Base-by-base conservation (phyloP, 129 eudicot genomes). In the Cynara cardunculus region DNA sequence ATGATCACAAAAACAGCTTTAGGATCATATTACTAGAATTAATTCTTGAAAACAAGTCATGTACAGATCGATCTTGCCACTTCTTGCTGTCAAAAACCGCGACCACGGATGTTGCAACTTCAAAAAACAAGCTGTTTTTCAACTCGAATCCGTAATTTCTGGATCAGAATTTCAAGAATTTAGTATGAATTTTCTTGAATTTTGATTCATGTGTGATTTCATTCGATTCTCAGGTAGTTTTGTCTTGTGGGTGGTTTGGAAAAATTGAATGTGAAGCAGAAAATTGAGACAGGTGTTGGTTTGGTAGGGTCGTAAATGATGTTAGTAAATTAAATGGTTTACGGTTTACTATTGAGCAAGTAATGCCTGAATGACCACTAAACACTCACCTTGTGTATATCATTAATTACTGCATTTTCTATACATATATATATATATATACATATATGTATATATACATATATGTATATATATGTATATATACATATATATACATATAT, bases 161-260 rank as follows among this genome's bases (percentile, higher is more conserved):
- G 66, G 78, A 39, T 74, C 2, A 56, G n/a, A 41, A 12, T 13
- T 37, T 81, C 71, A 75, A 66, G 75, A 66, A 46, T 81, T 22
- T 13, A 66, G 71, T 82, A 32, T 31, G 24, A 25, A 68, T 46
- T 75, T 75, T 82, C 81, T 75, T 75, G 74, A 75, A 46, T 53
- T 34, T 82, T 69, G 77, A 19, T n/a, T 56, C 56, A 53, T 26
- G 49, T 76, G 14, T 74, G 69, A 81, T 74, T 76, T 76, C 72
- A 69, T 82, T 75, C 65, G 26, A 56, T 70, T 53, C 32, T 82
- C 85, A 82, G 81, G 85, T 56, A 76, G 76, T 82, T 56, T 82
- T 82, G 85, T 82, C 81, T 24, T 56, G 66, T 66, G 75, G 75
- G 80, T 81, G 74, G 80, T 76, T 82, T 82, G 77, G 72, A 49